phyloP scores from a whole-genome alignment of 257 asterid genomes.

The Coffea eugenioides region DNA sequence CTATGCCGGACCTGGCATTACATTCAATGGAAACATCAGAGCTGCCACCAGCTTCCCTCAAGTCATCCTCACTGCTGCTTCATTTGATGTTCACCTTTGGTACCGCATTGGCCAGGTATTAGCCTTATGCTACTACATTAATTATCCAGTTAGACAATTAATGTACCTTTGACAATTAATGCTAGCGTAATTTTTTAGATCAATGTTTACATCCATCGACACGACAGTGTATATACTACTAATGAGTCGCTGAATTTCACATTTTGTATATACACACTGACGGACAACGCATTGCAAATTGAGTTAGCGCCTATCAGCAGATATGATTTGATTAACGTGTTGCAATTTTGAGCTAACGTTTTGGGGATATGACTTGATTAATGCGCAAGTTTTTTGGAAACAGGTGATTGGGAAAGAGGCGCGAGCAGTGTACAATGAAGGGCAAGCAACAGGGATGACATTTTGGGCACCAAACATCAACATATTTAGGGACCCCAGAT shows the following conservation, averaged over 20 bases:
- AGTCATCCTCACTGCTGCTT: conserved; percentile 36
- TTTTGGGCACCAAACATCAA: conserved; percentile 48
- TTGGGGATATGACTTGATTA: background rate
- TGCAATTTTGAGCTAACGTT: background rate
- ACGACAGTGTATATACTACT: too few species aligned
- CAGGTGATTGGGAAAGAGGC: conserved; percentile 43
- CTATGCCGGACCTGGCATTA: conserved; percentile 46
- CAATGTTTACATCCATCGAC: too few species aligned
- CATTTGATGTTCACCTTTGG: conserved; percentile 37
- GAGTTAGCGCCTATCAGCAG: too few species aligned
- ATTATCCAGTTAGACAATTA: too few species aligned
- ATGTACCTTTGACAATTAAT: too few species aligned
- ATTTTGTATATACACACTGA: too few species aligned
- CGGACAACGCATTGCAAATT: too few species aligned
- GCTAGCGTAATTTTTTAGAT: too few species aligned
- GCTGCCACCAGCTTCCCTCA: conserved; percentile 69
- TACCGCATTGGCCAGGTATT: conserved; percentile 34
- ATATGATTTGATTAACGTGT: background rate
- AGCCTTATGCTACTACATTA: background rate
- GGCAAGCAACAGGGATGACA: conserved; percentile 40
- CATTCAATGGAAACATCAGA: conserved; percentile 41
- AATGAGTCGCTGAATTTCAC: too few species aligned
- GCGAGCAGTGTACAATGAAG: conserved; percentile 37
- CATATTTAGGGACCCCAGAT: conserved; percentile 43
- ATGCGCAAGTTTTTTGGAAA: background rate